Evolutionary conservation across 495 filamentous ascomycete species (phyloP).

Genomic region (Penicillium diatomitis): DNA sequence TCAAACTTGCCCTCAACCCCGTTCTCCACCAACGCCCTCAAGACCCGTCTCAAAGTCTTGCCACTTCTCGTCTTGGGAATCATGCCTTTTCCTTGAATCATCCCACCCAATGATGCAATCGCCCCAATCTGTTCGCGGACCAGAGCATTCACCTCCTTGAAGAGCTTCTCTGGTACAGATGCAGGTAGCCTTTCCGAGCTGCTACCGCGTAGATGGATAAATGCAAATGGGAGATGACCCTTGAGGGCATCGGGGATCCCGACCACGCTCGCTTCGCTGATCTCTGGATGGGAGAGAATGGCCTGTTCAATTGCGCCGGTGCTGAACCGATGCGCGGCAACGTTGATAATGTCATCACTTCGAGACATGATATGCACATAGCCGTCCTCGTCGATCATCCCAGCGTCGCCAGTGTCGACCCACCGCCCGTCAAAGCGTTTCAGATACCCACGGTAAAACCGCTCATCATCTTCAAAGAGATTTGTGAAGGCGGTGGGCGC

Average conservation of each 20-base stretch:
- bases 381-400: constrained; percentile 70
- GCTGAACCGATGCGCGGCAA: constrained; percentile 84
- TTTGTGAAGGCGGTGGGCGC: constrained; percentile 79
- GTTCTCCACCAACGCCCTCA: constrained; percentile 72
- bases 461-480: constrained; percentile 73
- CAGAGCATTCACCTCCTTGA: constrained; percentile 47
- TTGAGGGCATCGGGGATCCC: constrained; percentile 79
- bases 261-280: constrained; percentile 78
- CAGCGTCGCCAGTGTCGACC: constrained; percentile 87
- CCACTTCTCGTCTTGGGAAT: constrained; percentile 86
- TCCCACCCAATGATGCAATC: constrained; percentile 74
- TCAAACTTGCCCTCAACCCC: constrained; percentile 41
- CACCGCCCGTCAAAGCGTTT: constrained; percentile 70
- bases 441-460: constrained; percentile 75
- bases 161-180: constrained; percentile 43
- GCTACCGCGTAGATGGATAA: constrained; percentile 51
- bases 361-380: constrained; percentile 83
- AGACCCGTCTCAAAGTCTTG: constrained; percentile 73
- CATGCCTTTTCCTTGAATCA: constrained; percentile 79
- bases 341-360: constrained; percentile 90
- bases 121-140: constrained; percentile 81
- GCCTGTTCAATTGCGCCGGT: constrained; percentile 88
- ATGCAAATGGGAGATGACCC: constrained; percentile 85
- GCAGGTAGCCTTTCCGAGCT: constrained; percentile 20
- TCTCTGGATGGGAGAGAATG: constrained; percentile 64